These are phyloP conservation scores for Nakaseomyces kungkrabaensis DNA, from an alignment of 1,139 yeast species.

Conservation along the genomic window DNA sequence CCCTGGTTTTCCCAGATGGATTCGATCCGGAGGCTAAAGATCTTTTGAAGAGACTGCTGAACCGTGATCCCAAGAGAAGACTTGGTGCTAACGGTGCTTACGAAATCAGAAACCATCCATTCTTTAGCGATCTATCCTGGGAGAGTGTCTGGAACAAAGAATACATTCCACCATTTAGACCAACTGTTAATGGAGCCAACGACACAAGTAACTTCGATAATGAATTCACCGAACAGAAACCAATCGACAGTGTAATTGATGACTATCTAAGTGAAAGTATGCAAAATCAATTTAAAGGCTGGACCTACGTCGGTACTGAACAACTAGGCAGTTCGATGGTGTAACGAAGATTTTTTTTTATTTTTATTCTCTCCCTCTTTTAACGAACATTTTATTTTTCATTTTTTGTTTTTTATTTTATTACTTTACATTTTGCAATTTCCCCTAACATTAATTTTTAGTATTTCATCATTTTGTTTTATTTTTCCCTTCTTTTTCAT, in stretches of 20 bases:
- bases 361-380: background rate
- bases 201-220: conserved; percentile 91
- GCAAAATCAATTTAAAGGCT: conserved; percentile 95
- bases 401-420: background rate
- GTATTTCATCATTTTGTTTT: no score
- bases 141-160: conserved; percentile 70
- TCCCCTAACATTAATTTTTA: no score
- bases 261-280: conserved; percentile 82
- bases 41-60: conserved; percentile 60
- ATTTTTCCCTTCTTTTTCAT: no score
- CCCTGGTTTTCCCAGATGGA: conserved; percentile 78
- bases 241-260: conserved; percentile 92
- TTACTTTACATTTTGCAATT: background rate
- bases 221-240: conserved; percentile 87
- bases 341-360: background rate
- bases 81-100: conserved; percentile 72
- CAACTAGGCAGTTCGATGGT: conserved; percentile 30
- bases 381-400: background rate
- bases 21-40: conserved; percentile 87
- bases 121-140: conserved; percentile 92
- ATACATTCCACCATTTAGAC: conserved; percentile 92
- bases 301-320: conserved; percentile 80
- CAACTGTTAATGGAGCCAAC: conserved; percentile 73
- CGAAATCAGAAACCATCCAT: conserved; percentile 76
- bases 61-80: conserved; percentile 77